Evolutionary conservation across 2,329 filamentous ascomycete species (phyloP).

Genomic region (Pseudogymnoascus sp.): DNA sequence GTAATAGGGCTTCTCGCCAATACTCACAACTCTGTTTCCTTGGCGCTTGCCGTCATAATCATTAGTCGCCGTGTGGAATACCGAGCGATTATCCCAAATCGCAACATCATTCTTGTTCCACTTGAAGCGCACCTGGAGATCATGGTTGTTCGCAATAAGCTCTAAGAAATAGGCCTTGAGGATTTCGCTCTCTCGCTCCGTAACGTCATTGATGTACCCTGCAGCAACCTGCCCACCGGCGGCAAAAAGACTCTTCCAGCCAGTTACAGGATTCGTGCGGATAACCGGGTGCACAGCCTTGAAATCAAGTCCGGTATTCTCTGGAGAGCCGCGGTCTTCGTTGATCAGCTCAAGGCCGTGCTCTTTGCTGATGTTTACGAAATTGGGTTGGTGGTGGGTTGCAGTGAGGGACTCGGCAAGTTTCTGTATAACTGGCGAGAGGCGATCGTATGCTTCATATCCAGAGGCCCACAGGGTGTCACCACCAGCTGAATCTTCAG

Average conservation of each 20-base stretch:
- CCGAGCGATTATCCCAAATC: slow-evolving; percentile 59
- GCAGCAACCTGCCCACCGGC: slow-evolving; percentile 43
- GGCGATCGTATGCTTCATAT: slow-evolving; percentile 13
- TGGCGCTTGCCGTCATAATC: slow-evolving; percentile 48
- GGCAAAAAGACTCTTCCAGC: slow-evolving; percentile 29
- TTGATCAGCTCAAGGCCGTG: slow-evolving; percentile 34
- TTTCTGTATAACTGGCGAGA: slow-evolving; percentile 12
- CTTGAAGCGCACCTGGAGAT: slow-evolving; percentile 48
- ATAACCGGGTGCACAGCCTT: slow-evolving; percentile 50
- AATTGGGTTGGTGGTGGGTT: slow-evolving; percentile 17
- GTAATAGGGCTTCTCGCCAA: slow-evolving; percentile 42
- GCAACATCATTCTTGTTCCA: slow-evolving; percentile 48
- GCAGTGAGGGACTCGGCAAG: slow-evolving; percentile 17
- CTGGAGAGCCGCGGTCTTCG: slow-evolving; percentile 43
- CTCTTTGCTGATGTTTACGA: slow-evolving; percentile 16
- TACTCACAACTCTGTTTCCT: slow-evolving; percentile 39
- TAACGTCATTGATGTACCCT: slow-evolving; percentile 46
- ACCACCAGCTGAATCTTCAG: slow-evolving; percentile 34
- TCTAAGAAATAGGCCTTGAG: slow-evolving; percentile 21
- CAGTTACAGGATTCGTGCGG: slow-evolving; percentile 43
- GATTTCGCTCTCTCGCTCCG: slow-evolving; percentile 45
- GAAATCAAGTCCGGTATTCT: slow-evolving; percentile 48
- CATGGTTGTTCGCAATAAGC: slow-evolving; percentile 47
- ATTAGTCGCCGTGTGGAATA: slow-evolving; percentile 47
- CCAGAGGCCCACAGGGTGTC: slow-evolving; percentile 39